Evolutionary conservation across 306 rosid species (phyloP).

Genomic region (Lathyrus oleraceus): DNA sequence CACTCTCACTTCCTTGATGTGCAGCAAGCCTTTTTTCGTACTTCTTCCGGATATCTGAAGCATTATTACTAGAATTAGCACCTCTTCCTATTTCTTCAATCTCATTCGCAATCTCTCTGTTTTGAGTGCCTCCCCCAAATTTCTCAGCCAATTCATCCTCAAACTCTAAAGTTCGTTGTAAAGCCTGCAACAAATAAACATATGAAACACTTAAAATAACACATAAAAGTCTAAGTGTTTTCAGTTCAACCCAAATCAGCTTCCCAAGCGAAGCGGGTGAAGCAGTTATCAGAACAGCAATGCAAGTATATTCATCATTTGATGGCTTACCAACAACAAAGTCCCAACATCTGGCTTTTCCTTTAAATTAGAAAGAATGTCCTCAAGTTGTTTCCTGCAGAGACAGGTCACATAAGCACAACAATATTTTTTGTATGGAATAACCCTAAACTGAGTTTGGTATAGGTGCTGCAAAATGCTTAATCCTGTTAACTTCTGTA

Average conservation of each 20-base stretch:
- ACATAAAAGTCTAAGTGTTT: slow-evolving; percentile 24
- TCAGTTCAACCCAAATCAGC: not conserved
- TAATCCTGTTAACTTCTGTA: slow-evolving; percentile 12
- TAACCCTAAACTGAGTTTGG: slow-evolving; percentile 21
- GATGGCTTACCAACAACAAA: slow-evolving; percentile 70
- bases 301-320: slow-evolving; percentile 8
- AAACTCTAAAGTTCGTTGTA: slow-evolving; percentile 94
- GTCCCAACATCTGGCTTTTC: slow-evolving; percentile 98
- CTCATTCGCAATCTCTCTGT: slow-evolving; percentile 73
- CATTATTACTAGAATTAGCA: slow-evolving; percentile 56
- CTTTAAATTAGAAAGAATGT: slow-evolving; percentile 73
- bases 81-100: slow-evolving; percentile 86
- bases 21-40: slow-evolving; percentile 88
- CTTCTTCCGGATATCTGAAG: slow-evolving; percentile 91
- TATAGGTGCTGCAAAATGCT: slow-evolving; percentile 22
- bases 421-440: slow-evolving; percentile 4
- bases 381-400: slow-evolving; percentile 97
- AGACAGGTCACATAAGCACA: slow-evolving; percentile 39
- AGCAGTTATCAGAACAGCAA: slow-evolving; percentile 25
- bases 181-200: slow-evolving; percentile 63
- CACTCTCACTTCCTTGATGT: slow-evolving; percentile 69
- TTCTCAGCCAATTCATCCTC: slow-evolving; percentile 99
- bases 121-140: slow-evolving; percentile 90
- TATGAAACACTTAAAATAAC: slow-evolving; percentile 36
- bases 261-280: slow-evolving; percentile 12